Percentiles rank a stretch among this genome's conserved stretches.
Evolutionary conservation across 768 basidiomycete genomes (phyloP).

Genomic region (Mycena amicta): DNA sequence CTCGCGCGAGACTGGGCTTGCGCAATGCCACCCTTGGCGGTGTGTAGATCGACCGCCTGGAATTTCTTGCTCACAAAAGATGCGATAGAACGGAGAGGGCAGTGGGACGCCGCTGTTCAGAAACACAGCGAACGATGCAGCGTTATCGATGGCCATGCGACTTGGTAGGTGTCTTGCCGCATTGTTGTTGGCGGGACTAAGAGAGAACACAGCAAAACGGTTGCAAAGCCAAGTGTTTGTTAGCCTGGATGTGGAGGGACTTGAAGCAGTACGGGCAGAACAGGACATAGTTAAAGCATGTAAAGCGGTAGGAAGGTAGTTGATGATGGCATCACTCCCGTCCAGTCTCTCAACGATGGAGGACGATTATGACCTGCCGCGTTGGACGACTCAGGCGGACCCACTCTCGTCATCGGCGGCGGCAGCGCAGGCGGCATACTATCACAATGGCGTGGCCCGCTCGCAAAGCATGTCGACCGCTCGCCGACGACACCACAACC

Average conservation of each 20-base stretch:
- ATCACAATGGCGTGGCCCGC: constrained; percentile 48
- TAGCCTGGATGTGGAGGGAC: constrained; percentile 49
- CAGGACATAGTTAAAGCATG: constrained; percentile 43
- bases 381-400: constrained; percentile 71
- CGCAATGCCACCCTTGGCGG: constrained; percentile 65
- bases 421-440: constrained; percentile 57
- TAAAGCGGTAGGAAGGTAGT: constrained; percentile 34
- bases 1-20: constrained; percentile 81
- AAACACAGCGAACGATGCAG: constrained; percentile 59
- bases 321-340: constrained; percentile 3
- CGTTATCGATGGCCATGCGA: constrained; percentile 76
- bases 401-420: constrained; percentile 45
- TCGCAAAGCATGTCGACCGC: constrained; percentile 37
- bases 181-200: neutral
- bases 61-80: neutral
- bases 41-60: constrained; percentile 30
- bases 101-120: constrained; percentile 69
- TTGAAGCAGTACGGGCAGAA: constrained; percentile 59
- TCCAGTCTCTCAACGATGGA: constrained; percentile 5
- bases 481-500: constrained; percentile 21
- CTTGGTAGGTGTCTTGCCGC: constrained; percentile 55
- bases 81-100: constrained; percentile 25
- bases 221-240: constrained; percentile 72
- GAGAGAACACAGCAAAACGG: constrained; percentile 54
- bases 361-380: constrained; percentile 68